Percentiles rank a stretch among this genome's conserved stretches.
Conservation (phyloP, 139 green algal genomes). For the Yamagishiella unicocca region DNA sequence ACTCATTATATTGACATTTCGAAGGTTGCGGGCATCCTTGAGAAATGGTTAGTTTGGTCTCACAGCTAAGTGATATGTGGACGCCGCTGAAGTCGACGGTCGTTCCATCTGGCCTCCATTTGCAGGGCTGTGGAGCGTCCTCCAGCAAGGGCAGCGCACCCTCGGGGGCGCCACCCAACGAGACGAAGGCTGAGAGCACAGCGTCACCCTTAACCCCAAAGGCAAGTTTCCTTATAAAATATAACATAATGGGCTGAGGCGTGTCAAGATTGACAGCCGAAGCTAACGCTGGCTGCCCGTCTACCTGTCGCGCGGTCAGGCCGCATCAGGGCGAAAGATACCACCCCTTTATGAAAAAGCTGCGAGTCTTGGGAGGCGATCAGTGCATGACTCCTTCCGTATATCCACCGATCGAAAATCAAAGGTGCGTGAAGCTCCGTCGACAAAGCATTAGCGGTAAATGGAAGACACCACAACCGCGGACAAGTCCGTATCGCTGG, state of each 20-base stretch:
- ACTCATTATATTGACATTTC: too few relatives aligned
- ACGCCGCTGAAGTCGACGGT: too few relatives aligned
- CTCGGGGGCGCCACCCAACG: background rate
- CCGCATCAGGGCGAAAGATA: background rate
- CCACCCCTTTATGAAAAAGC: background rate
- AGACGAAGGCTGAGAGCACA: background rate
- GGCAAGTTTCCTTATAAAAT: background rate
- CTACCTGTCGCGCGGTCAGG: background rate
- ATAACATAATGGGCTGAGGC: background rate
- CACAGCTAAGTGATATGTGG: background rate
- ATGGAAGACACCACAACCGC: too few relatives aligned
- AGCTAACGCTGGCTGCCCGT: background rate
- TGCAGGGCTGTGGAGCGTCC: constrained; percentile 6
- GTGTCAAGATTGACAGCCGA: background rate
- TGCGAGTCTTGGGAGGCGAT: background rate
- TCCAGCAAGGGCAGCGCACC: constrained; percentile 1
- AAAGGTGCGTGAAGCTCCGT: background rate
- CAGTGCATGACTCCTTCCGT: background rate
- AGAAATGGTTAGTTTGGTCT: background rate
- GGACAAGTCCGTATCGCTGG: too few relatives aligned
- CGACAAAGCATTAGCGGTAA: background rate
- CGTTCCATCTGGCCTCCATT: too few relatives aligned
- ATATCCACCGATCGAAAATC: background rate
- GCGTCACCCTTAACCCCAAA: background rate
- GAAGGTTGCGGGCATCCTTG: too few relatives aligned